These are phyloP conservation scores for Pleurotus tuber-regium DNA, from an alignment of 768 basidiomycete genomes.

Conservation along the genomic window DNA sequence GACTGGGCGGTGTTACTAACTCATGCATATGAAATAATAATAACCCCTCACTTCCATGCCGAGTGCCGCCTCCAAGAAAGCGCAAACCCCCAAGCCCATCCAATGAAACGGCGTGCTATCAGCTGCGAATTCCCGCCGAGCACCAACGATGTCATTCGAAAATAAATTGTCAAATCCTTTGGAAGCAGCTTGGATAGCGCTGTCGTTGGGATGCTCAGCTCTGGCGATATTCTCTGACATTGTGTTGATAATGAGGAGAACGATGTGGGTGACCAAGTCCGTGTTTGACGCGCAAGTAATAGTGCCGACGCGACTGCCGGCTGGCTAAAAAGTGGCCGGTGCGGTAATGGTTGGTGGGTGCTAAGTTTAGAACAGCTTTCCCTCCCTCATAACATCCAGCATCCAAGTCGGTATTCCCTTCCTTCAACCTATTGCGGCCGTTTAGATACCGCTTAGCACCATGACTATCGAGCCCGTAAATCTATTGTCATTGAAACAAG, in stretches of 20 bases:
- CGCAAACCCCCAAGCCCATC: conserved; percentile 68
- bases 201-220: conserved; percentile 11
- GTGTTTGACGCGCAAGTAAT: conserved; percentile 1
- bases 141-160: conserved; percentile 58
- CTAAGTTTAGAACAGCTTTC: neutral
- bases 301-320: neutral
- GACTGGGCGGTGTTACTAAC: conserved; percentile 30
- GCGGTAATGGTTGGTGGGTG: neutral
- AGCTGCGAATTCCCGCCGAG: conserved; percentile 47
- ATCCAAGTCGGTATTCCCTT: too few species aligned
- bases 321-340: neutral
- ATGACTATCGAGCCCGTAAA: conserved; percentile 26
- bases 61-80: conserved; percentile 74
- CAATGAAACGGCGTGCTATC: conserved; percentile 67
- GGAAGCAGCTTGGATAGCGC: conserved; percentile 34
- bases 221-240: neutral
- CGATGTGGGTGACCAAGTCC: conserved; percentile 3
- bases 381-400: neutral
- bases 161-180: conserved; percentile 69
- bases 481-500: conserved; percentile 41
- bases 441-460: neutral
- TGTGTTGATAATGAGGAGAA: neutral
- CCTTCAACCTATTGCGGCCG: neutral
- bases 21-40: neutral
- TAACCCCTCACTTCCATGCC: conserved; percentile 66